Base-by-base conservation (phyloP, 495 filamentous ascomycete species). In the Penicillium atrosanguineum region DNA sequence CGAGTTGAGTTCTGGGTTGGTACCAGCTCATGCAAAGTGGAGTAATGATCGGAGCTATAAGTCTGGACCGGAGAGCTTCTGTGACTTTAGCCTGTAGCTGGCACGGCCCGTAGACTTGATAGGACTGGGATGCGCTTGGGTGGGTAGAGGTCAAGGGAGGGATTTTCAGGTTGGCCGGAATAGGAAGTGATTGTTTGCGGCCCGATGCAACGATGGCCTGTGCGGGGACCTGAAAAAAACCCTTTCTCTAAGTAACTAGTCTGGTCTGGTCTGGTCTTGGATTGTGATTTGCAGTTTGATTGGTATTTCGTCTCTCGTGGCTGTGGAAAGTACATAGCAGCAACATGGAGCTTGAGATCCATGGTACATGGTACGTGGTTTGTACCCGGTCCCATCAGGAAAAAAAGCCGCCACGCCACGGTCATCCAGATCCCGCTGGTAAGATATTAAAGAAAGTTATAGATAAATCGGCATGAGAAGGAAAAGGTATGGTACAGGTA, bases 401-500 rank as follows among this genome's bases (percentile, higher is more conserved):
- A 50, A 26, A n/a, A 41, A 19, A 50, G 1, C 41, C 23, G 41
- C 21, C 48, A 28, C 28, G 20, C 46, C 25, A 7, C 15, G 7
- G n/a, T 20, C 14, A 15, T 16, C 23, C 36, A 19, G 20, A 25
- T 31, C 7, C 19, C 1, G n/a, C 21, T 25, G 37, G 19, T 42
- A 11, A 28, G 38, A 38, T 8, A 47, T 55, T 39, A 53, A 29
- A 47, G 21, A 34, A 40, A 39, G 54, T 37, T 26, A 23, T 6
- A 43, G 37, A 38, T 16, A 16, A 49, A 28, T 26, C 41, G 46
- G 19, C 34, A 23, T 39, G 18, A 46, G 29, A 16, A 45, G 19
- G 23, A 18, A 43, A 37, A 47, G 45, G 37, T 63, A 66, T 63
- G 44, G 44, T 63, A 66, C 63, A 66, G 34, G 25, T 2, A 63